A percentile compares a stretch with the other conserved stretches of the same genome.
phyloP scores from a whole-genome alignment of 306 rosid species.

The Glycine soja region DNA sequence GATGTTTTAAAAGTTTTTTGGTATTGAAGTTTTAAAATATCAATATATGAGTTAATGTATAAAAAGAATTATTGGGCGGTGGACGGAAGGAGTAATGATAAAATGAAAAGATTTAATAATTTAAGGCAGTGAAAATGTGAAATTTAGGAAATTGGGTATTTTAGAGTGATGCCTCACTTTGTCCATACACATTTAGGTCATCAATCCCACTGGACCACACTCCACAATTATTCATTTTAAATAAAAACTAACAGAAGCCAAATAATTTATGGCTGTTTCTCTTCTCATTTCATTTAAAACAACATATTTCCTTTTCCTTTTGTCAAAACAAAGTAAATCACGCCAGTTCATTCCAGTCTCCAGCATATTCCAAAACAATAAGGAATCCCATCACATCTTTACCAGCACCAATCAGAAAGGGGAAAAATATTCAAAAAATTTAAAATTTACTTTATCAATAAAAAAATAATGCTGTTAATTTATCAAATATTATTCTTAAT shows the following conservation, averaged over 20 bases:
- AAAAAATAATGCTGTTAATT: no score
- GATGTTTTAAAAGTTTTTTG: no score
- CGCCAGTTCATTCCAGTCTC: background rate
- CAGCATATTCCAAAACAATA: background rate
- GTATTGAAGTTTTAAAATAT: no score
- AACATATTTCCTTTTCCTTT: background rate
- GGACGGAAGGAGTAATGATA: no score
- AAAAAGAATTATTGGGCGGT: no score
- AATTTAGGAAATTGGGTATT: background rate
- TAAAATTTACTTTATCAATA: no score
- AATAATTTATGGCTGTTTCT: background rate
- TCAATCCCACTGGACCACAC: background rate
- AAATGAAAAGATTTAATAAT: no score
- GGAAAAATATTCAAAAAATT: background rate
- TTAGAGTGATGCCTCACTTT: background rate
- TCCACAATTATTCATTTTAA: background rate
- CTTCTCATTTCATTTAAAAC: no score
- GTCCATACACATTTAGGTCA: conserved; percentile 14
- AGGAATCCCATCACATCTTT: background rate
- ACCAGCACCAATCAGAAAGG: background rate
- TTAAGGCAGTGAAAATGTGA: background rate
- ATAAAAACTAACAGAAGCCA: background rate
- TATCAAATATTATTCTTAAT: no score
- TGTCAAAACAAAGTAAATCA: background rate
- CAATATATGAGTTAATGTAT: no score